Percentiles rank a stretch among this genome's conserved stretches.
These are phyloP conservation scores for Sanghuangporus sanghuang DNA, from an alignment of 1,284 basidiomycete species.

Conservation along the genomic window DNA sequence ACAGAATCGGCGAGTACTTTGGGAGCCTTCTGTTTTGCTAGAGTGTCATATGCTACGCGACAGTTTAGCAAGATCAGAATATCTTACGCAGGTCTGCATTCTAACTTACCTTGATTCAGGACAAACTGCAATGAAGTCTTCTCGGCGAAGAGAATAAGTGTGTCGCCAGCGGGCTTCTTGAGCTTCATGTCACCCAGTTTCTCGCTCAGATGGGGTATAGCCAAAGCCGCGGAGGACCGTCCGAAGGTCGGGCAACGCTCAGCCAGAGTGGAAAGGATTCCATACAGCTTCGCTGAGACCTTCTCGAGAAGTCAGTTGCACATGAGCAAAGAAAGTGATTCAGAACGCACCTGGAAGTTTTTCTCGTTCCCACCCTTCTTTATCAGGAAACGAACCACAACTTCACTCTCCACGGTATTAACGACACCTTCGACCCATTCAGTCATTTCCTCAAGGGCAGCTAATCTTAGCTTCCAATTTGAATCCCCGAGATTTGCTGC, in stretches of 20 bases:
- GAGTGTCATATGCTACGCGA: conserved; percentile 77
- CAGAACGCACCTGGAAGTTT: conserved; percentile 83
- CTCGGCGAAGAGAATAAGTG: conserved; percentile 80
- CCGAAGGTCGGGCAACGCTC: conserved; percentile 81
- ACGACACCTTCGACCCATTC: conserved; percentile 75
- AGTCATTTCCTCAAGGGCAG: conserved; percentile 83
- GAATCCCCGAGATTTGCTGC: conserved; percentile 74
- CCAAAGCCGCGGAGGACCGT: conserved; percentile 80
- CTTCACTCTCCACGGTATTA: conserved; percentile 78
- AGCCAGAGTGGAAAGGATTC: conserved; percentile 70
- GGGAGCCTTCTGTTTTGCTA: conserved; percentile 93
- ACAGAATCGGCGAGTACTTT: conserved; percentile 94
- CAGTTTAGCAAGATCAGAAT: conserved; percentile 1
- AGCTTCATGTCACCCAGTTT: conserved; percentile 97
- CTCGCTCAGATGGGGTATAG: conserved; percentile 83
- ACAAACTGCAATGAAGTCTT: conserved; percentile 95
- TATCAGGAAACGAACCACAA: conserved; percentile 84
- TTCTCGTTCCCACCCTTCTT: conserved; percentile 98
- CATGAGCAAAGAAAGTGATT: conserved; percentile 6
- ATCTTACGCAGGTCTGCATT: not conserved
- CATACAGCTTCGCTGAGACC: conserved; percentile 88
- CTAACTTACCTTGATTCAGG: conserved; percentile 73
- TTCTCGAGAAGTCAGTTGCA: conserved; percentile 27
- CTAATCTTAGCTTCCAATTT: conserved; percentile 92
- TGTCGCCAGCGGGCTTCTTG: conserved; percentile 95